These are phyloP conservation scores for Lentinula edodes DNA, from an alignment of 768 basidiomycete species.

Conservation along the genomic window DNA sequence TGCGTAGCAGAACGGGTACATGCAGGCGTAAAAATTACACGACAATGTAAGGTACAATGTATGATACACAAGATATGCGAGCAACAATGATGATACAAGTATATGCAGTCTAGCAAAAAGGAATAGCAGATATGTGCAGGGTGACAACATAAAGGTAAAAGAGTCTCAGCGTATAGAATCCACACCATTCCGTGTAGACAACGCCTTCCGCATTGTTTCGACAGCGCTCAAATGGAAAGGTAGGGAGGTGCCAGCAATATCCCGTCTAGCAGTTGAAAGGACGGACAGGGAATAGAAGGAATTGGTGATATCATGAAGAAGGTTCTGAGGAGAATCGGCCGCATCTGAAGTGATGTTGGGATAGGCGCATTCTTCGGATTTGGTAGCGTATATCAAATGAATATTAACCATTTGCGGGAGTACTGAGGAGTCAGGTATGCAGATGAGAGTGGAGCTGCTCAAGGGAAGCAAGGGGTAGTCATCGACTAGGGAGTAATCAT, in stretches of 20 bases:
- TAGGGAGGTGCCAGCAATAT: conserved; percentile 40
- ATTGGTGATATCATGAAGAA: conserved; percentile 52
- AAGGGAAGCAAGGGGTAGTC: conserved; percentile 44
- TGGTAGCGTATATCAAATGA: conserved; percentile 50
- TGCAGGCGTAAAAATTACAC: not conserved
- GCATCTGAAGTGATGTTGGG: conserved; percentile 18
- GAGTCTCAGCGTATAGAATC: not conserved
- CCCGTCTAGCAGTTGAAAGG: conserved; percentile 46
- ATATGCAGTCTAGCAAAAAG: not conserved
- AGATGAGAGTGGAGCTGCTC: conserved; percentile 52
- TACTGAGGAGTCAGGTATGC: conserved; percentile 33
- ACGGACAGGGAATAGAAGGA: conserved; percentile 70
- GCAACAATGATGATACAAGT: not conserved
- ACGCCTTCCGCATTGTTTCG: conserved; percentile 49
- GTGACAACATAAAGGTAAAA: not conserved
- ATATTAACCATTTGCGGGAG: conserved; percentile 45
- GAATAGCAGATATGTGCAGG: not conserved
- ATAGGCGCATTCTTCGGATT: conserved; percentile 34
- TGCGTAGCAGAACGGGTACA: too few relatives aligned
- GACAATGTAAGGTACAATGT: not conserved
- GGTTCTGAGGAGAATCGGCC: conserved; percentile 21
- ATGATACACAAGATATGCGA: not conserved
- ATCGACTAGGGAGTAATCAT: conserved; percentile 16
- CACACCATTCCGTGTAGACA: conserved; percentile 9
- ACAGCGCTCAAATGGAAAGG: conserved; percentile 75